Evolutionary conservation across 257 asterid genomes (phyloP), one percentile per base, ranked within the genome.

Genomic region (Penstemon eatonii): DNA sequence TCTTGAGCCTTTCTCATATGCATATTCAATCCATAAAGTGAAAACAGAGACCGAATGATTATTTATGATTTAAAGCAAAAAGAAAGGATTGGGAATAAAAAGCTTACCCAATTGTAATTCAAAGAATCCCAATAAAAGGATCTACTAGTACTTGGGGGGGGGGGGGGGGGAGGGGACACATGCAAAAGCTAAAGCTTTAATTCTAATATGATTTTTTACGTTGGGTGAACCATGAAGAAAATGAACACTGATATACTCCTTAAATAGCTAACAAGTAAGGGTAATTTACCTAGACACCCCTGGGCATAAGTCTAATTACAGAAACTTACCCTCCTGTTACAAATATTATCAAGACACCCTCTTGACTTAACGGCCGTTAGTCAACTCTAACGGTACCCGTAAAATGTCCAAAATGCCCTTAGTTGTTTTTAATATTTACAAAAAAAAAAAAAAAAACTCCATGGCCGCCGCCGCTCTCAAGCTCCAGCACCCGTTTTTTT

Each of bases 141-240:
- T 47, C 37, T 6, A n/a, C 18, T 15, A 15, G 6, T 37, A 65
- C 47, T 45, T 46, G 50, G 13, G 8, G 52, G 47, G 39, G 70
- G 37, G 15, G 50, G 51, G 37, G 50, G 13, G 8, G 52, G 47
- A 52, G 70, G 37, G 15, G 50, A 65, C 2, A 39, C 70, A 65
- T 65, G 70, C 70, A 65, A 7, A 6, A 12, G 11, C 9, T 6
- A 15, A 46, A 25, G 10, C 52, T 12, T 46, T 12, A 15, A 15
- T 15, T 15, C 4, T 3, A 12, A 46, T 6, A 46, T 12, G 4
- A 49, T 49, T 49, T 25, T 49, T 11, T 9, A 49, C 54, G 54
- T 49, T 49, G 15, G 54, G 33, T 25, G 3, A 49, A 49, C 54
- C n/a, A 49, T 10, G 54, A 49, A 10, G 1, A 49, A 46, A 49